phyloP scores from a whole-genome alignment of 23 red algal species.

The Chondrus crispus region DNA sequence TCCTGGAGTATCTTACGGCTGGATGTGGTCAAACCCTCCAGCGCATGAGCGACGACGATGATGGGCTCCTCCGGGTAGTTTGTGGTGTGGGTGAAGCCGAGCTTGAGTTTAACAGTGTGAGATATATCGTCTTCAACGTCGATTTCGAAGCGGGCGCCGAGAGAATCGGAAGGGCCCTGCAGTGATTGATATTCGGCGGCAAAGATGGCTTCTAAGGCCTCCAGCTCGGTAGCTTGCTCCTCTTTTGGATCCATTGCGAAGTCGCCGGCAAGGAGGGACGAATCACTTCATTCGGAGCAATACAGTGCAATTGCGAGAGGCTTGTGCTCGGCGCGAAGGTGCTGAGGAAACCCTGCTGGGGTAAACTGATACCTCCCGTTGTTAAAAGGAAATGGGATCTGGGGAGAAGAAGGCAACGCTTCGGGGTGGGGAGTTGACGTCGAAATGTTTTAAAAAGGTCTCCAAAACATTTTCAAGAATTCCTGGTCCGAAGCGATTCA shows the following conservation, averaged over 20 bases:
- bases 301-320: background rate
- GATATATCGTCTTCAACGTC: constrained; percentile 36
- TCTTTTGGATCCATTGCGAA: constrained; percentile 46
- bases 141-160: constrained; percentile 62
- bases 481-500: too few relatives aligned
- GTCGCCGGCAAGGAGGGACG: background rate
- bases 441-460: too few relatives aligned
- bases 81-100: constrained; percentile 40
- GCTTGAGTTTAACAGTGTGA: background rate
- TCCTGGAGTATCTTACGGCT: constrained; percentile 43
- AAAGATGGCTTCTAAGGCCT: constrained; percentile 78
- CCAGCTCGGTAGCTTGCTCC: constrained; percentile 70
- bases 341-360: too few relatives aligned
- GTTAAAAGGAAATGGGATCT: too few relatives aligned
- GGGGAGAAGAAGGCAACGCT: too few relatives aligned
- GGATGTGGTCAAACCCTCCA: constrained; percentile 41
- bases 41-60: constrained; percentile 31
- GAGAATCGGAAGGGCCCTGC: background rate
- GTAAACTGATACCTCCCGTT: too few relatives aligned
- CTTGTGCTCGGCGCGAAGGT: too few relatives aligned
- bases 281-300: background rate
- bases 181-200: constrained; percentile 26
- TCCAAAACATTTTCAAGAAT: too few relatives aligned
- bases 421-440: too few relatives aligned
- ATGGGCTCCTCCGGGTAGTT: constrained; percentile 61